Evolutionary conservation across 2,329 filamentous ascomycete genomes (phyloP), one percentile per base, ranked within the genome.

Genomic region (Fusarium scirpi): DNA sequence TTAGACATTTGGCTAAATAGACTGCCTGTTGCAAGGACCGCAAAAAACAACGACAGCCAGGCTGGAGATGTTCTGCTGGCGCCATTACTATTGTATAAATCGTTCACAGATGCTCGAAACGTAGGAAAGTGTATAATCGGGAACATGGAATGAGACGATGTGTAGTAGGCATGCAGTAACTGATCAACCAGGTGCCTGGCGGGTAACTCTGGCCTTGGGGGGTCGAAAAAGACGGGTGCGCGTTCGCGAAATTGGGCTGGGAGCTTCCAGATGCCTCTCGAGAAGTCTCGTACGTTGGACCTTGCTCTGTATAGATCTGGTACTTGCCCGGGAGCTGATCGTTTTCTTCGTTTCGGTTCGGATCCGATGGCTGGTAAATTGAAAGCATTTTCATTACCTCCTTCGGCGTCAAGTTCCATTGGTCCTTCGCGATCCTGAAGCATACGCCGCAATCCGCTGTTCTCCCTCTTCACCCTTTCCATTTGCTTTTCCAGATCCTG

Each of bases 401-500:
- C 77, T 56, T 85, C 85, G 46, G 81, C 70, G 56, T 86, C 85
- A 54, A 85, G 74, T 47, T 86, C 85, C 81, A 85, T 83, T 69
- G 83, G 83, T 16, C 82, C 84, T 61, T 84, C 82, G 57, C 82
- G 79, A 51, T 85, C 84, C 44, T 83, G 81, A 45, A 93, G 81
- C 75, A 90, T 88, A 30, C 91, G 89, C 55, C 89, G 89, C 41
- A 97, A 83, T 66, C 90, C 91, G 59, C 85, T 86, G 76, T 97
- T 94, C 79, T 97, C 92, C 62, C 93, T 90, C 77, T 91, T 92
- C 43, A 96, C 87, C 55, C 91, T 87, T 48, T 92, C 88, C 76
- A 98, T 89, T 80, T 98, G 94, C 80, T 94, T 96, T 82, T 98
- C 95, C 27, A 99, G 85, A 79, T 99, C 96, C 81, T 98, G 96